These are phyloP conservation scores for Cyberlindnera veronae DNA, from an alignment of 805 yeast species.

Conservation along the genomic window DNA sequence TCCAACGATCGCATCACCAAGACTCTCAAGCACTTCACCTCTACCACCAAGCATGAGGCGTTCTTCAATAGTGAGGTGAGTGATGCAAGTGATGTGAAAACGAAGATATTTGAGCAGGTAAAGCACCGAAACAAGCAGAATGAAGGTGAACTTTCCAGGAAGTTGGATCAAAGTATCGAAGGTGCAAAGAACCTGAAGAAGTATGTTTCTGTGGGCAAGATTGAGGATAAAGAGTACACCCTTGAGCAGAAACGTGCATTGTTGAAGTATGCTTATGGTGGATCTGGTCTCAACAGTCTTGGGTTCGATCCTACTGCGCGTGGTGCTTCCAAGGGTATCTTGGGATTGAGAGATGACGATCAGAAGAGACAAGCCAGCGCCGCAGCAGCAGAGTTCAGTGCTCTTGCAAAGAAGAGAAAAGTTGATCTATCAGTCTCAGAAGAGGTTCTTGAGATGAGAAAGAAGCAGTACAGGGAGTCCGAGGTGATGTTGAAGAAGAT, in stretches of 20 bases:
- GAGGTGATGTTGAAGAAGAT: constrained; percentile 29
- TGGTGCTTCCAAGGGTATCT: constrained; percentile 17
- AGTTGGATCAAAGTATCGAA: constrained; percentile 8
- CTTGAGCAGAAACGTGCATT: constrained; percentile 27
- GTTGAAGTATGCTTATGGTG: constrained; percentile 38
- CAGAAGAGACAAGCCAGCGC: constrained; percentile 25
- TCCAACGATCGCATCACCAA: constrained; percentile 22
- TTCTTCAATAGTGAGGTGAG: constrained; percentile 45
- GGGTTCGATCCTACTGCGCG: constrained; percentile 52
- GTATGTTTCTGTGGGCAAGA: not conserved
- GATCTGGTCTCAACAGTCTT: constrained; percentile 36
- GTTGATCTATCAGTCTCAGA: constrained; percentile 32
- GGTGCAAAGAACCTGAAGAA: constrained; percentile 30
- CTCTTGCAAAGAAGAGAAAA: constrained; percentile 30
- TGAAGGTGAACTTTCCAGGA: constrained; percentile 3
- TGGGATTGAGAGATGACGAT: constrained; percentile 13
- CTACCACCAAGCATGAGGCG: constrained; percentile 42
- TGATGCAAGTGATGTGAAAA: constrained; percentile 31
- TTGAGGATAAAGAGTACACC: constrained; percentile 18
- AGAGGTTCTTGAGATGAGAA: constrained; percentile 28
- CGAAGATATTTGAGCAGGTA: constrained; percentile 37
- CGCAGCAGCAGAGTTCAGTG: constrained; percentile 25
- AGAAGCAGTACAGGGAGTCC: constrained; percentile 27
- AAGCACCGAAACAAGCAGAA: constrained; percentile 16
- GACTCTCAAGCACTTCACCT: constrained; percentile 35